Base-by-base conservation (phyloP, 352 stramenopile genomes). In the Globisporangium iwayamae region DNA sequence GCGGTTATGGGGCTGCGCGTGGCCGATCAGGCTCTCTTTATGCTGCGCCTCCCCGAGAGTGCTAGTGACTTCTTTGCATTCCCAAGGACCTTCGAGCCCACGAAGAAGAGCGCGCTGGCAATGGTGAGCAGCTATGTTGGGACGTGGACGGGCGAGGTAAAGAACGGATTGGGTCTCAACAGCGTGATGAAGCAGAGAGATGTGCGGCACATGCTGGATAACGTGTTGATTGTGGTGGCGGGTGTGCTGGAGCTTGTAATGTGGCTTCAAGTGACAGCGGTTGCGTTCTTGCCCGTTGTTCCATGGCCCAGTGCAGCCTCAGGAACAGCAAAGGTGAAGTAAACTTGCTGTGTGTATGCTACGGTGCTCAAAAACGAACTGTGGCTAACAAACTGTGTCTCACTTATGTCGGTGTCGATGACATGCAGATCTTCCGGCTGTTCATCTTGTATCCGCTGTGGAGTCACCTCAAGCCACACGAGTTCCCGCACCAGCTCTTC, bases 381-480 rank as follows among this genome's bases (percentile, higher is more conserved):
- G 6, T 48, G 2, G 11, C 11, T 41, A 25, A 2, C 4, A 4
- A 8, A 28, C 41, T 22, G 6, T 48, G 2, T 9, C 16, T 48
- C 43, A 22, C 43, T 16, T 65, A 36, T 48, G 18, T 41, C 6
- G 22, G 18, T 59, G 1, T 28, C 25, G 28, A 9, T 5, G 10
- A 61, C 51, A 55, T 16, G 18, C 36, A 81, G 71, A 68, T 70
- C 50, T 46, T 81, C 20, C 71, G 75, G 0, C 32, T 85, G 22
- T 70, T 76, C 9, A 7, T 90, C 7, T 36, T 89, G 14, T 70
- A 83, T n/a, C 75, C 75, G 6, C 34, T 82, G 9, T 90, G 80
- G 82, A 64, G 56, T 18, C 80, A 89, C 47, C 14, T 72, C 22
- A 57, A 80, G 10, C 63, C 76, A 2, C 56, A 70, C 25, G 16